Base-by-base conservation (phyloP, 108 stramenopile species). In the Cylindrotheca fusiformis region DNA sequence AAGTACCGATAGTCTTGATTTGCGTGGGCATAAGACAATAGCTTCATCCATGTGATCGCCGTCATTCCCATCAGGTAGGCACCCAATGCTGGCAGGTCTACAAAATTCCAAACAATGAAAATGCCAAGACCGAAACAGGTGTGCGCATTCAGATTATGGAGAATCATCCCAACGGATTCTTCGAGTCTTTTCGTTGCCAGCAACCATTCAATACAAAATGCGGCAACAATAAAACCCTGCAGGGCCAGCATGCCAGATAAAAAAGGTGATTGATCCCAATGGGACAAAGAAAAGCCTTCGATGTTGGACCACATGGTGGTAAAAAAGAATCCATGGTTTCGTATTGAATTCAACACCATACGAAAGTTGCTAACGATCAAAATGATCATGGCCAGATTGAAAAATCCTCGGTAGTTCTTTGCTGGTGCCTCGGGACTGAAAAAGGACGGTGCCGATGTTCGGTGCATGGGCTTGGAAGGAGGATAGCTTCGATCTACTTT, bases 341-440 rank as follows among this genome's bases (percentile, higher is more conserved):
- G 12, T 14, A 55, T 27, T 23, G 63, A n/a, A 64, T 69, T 80
- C 55, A 82, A 48, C n/a, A 88, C 45, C 18, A 92, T 32, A 14
- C 91, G 78, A 74, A 88, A 84, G 47, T 92, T 92, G 33, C 75
- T 77, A 5, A 92, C 69, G n/a, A 82, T 68, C 64, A 92, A 62
- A 28, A 93, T 77, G 19, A 93, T 85, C n/a, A 87, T 49, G 8
- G 74, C 84, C 25, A 93, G 55, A 77, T 93, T 93, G 60, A 89
- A 81, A 32, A 89, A 74, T 3, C 91, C 91, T 12, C 87, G 86
- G 53, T 85, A 93, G 52, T 93, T 93, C 58, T 87, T 87, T 26
- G 58, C 60, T 29, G 67, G 76, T 5, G 77, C 82, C 28, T 85
- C 87, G 1, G 58, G 31, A 29, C 83, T 82, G 1, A 92, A 73